A percentile compares a stretch with the other conserved stretches of the same genome.
phyloP scores from a whole-genome alignment of 805 yeast species.

The Kuraishia piskuri region DNA sequence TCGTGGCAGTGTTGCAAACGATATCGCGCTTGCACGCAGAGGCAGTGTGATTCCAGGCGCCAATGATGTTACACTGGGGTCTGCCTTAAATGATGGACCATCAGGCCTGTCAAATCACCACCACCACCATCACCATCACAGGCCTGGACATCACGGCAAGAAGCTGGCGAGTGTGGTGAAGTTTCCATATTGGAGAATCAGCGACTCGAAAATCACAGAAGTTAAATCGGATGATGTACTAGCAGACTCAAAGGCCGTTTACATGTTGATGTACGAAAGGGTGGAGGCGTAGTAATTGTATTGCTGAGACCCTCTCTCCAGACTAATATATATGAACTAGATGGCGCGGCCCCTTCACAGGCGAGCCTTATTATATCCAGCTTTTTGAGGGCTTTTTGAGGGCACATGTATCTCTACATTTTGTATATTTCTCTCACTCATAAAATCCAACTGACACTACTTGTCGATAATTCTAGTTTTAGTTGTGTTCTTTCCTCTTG shows the following conservation, averaged over 20 bases:
- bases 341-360: too few relatives aligned
- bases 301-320: background rate
- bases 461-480: too few relatives aligned
- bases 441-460: too few relatives aligned
- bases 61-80: too few relatives aligned
- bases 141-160: conserved; percentile 19
- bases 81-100: background rate
- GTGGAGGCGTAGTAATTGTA: conserved; percentile 19
- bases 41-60: conserved; percentile 10
- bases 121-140: background rate
- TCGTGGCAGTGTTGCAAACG: background rate
- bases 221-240: conserved; percentile 48
- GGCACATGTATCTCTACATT: too few relatives aligned
- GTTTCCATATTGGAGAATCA: conserved; percentile 76
- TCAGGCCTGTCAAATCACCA: background rate
- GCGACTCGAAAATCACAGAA: conserved; percentile 68
- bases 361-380: too few relatives aligned
- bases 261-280: conserved; percentile 76
- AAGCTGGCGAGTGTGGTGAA: conserved; percentile 47
- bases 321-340: too few relatives aligned
- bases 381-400: too few relatives aligned
- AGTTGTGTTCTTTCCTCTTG: too few relatives aligned
- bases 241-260: conserved; percentile 67
- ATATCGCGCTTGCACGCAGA: background rate
- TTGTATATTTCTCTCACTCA: too few relatives aligned